Evolutionary conservation across 2,329 filamentous ascomycete species (phyloP).

Genomic region (Kalmusia sp.): DNA sequence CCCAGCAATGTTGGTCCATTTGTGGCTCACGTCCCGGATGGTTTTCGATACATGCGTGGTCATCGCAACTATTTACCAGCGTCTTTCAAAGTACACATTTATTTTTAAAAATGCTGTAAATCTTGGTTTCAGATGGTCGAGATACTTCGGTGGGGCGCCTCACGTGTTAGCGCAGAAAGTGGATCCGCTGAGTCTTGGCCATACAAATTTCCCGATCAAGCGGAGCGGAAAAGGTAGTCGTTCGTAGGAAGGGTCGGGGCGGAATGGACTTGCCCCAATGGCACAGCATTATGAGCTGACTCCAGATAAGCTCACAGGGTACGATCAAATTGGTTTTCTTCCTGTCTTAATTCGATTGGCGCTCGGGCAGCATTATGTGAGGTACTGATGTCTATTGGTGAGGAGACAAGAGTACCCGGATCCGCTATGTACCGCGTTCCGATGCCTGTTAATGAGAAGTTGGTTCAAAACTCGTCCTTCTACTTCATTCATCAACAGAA

Average conservation of each 20-base stretch:
- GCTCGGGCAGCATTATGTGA: too few relatives aligned
- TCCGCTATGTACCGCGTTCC: too few relatives aligned
- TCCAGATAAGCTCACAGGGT: not conserved
- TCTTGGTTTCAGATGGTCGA: not conserved
- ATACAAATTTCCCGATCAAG: not conserved
- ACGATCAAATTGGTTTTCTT: too few relatives aligned
- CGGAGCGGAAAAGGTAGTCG: not conserved
- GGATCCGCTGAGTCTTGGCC: not conserved
- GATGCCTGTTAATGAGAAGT: too few relatives aligned
- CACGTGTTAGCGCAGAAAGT: not conserved
- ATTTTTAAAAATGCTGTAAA: not conserved
- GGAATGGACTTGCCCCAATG: not conserved
- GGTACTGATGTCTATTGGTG: too few relatives aligned
- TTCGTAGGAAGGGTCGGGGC: not conserved
- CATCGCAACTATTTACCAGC: not conserved
- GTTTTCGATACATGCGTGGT: too few relatives aligned
- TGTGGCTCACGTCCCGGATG: not conserved
- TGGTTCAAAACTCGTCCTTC: too few relatives aligned
- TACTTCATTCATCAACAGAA: too few relatives aligned
- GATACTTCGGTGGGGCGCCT: not conserved
- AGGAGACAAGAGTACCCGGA: too few relatives aligned
- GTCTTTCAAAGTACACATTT: not conserved
- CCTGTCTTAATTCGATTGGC: too few relatives aligned
- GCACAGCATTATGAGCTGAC: not conserved
- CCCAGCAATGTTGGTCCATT: slow-evolving; percentile 3